Percentiles rank a stretch among this genome's conserved stretches.
phyloP scores from a whole-genome alignment of 2,329 filamentous ascomycete genomes.

The Monosporascus sp. region DNA sequence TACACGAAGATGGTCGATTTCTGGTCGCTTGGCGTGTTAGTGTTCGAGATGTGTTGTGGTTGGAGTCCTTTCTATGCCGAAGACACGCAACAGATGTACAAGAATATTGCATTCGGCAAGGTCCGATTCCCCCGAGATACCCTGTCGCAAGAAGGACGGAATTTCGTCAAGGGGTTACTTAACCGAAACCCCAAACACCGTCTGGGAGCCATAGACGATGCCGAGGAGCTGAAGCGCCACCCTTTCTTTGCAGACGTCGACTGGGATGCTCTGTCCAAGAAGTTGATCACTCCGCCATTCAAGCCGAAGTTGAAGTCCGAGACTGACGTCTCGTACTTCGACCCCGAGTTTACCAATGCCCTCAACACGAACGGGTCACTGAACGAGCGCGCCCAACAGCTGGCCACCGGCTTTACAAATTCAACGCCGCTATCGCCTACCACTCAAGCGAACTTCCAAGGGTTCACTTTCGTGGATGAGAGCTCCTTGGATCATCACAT shows the following conservation, averaged over 20 bases:
- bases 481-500: conserved; percentile 88
- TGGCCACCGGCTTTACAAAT: conserved; percentile 79
- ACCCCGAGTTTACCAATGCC: conserved; percentile 96
- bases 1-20: conserved; percentile 99
- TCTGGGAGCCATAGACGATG: conserved; percentile 84
- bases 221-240: conserved; percentile 88
- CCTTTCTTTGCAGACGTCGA: conserved; percentile 93
- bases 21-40: conserved; percentile 94
- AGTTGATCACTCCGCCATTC: conserved; percentile 92
- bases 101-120: conserved; percentile 99
- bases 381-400: conserved; percentile 81
- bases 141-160: conserved; percentile 86
- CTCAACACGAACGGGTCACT: conserved; percentile 80
- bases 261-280: conserved; percentile 82
- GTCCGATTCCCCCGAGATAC: conserved; percentile 94
- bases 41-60: conserved; percentile 99
- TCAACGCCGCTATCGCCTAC: conserved; percentile 91
- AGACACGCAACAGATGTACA: conserved; percentile 99
- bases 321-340: conserved; percentile 95
- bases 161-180: conserved; percentile 95
- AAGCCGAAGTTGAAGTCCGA: conserved; percentile 96
- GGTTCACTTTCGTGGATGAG: conserved; percentile 98
- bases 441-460: conserved; percentile 96
- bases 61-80: conserved; percentile 99
- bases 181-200: conserved; percentile 97